Percentiles rank a stretch among this genome's conserved stretches.
Conservation (phyloP, 2,329 filamentous ascomycete genomes). For the Hypomyces perniciosus region DNA sequence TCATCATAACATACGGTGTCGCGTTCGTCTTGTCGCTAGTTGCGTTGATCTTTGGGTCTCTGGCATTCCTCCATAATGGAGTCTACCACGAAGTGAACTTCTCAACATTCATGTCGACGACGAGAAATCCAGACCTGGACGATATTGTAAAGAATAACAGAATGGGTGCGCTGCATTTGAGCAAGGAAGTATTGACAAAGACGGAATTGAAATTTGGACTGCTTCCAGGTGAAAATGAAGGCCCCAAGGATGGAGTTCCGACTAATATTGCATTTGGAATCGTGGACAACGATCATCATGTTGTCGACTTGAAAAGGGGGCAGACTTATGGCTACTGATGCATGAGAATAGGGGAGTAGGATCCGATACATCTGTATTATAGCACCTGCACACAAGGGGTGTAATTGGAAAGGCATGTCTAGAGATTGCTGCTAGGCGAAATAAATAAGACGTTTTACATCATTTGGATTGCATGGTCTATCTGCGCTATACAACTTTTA, state of each 20-base stretch:
- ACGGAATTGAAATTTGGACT: neutral
- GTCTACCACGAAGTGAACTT: neutral
- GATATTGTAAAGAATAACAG: neutral
- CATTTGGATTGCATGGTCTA: no score
- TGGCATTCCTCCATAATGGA: neutral
- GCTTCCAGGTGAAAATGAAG: neutral
- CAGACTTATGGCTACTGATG: no score
- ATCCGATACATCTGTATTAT: no score
- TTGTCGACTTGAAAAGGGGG: no score
- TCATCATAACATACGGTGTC: neutral
- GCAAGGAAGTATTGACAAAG: neutral
- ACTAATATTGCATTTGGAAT: neutral
- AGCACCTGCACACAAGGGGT: no score
- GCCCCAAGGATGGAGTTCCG: neutral
- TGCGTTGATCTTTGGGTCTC: neutral
- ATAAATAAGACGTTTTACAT: no score
- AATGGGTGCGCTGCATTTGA: neutral
- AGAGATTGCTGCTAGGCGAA: no score
- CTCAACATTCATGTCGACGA: neutral
- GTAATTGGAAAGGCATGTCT: no score
- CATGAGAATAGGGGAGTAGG: no score
- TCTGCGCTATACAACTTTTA: no score
- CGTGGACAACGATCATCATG: neutral
- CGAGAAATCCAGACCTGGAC: neutral
- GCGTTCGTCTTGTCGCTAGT: neutral